Evolutionary conservation across 2,329 filamentous ascomycete genomes (phyloP).

Genomic region (Reticulascus tulasneorum): DNA sequence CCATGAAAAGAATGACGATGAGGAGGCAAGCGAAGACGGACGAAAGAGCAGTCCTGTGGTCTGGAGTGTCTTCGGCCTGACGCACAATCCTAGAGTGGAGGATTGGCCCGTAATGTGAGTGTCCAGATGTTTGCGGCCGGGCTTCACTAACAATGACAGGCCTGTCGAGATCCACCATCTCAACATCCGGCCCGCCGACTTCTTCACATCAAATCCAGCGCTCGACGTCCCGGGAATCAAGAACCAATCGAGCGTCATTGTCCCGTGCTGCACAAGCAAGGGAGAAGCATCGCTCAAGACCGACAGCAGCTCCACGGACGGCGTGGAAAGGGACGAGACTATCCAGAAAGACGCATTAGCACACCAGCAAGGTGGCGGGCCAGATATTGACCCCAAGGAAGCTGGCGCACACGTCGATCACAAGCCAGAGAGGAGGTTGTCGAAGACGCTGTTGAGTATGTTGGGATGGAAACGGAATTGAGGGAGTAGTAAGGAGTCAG

Average conservation of each 20-base stretch:
- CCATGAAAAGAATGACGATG: conserved; percentile 18
- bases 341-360: conserved; percentile 25
- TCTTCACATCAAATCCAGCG: conserved; percentile 43
- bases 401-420: conserved; percentile 16
- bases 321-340: conserved; percentile 11
- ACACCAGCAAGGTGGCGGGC: conserved; percentile 28
- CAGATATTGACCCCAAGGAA: conserved; percentile 19
- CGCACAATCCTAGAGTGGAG: conserved; percentile 44
- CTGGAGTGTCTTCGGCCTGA: conserved; percentile 46
- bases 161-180: conserved; percentile 45
- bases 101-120: conserved; percentile 50
- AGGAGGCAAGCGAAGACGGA: conserved; percentile 4
- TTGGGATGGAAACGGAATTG: too few relatives aligned
- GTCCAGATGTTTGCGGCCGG: too few relatives aligned
- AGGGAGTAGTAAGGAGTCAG: too few relatives aligned
- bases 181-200: conserved; percentile 40
- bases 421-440: too few relatives aligned
- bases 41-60: conserved; percentile 31
- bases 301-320: conserved; percentile 1
- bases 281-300: not conserved
- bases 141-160: conserved; percentile 24
- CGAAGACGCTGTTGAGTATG: too few relatives aligned
- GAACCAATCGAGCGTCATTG: conserved; percentile 37
- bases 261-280: conserved; percentile 29
- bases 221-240: conserved; percentile 36